These are phyloP conservation scores for Rhizoclosmatium sp. DNA, from an alignment of 192 early-diverging fungal species.

Conservation along the genomic window DNA sequence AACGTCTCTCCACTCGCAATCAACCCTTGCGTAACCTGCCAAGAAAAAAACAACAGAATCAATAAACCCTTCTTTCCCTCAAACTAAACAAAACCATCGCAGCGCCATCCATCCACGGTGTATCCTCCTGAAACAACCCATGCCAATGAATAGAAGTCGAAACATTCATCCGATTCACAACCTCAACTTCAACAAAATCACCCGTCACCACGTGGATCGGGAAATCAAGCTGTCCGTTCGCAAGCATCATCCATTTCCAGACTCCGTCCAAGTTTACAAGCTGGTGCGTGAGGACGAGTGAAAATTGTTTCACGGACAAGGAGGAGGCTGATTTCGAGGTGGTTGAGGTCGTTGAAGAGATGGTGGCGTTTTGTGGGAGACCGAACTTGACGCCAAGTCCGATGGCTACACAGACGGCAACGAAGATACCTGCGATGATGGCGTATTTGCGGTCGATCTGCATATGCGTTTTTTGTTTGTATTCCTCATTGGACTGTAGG, in stretches of 20 bases:
- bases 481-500: too few relatives aligned
- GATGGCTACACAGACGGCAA: too few relatives aligned
- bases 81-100: constrained; percentile 21
- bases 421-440: too few relatives aligned
- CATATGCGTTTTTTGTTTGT: too few relatives aligned
- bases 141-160: constrained; percentile 60
- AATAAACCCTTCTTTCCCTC: background rate
- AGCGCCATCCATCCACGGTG: constrained; percentile 76
- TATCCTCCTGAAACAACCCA: constrained; percentile 78
- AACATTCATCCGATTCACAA: constrained; percentile 39
- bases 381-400: too few relatives aligned
- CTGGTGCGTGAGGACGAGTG: background rate
- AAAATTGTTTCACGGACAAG: background rate
- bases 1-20: constrained; percentile 20
- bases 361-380: too few relatives aligned
- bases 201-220: constrained; percentile 20
- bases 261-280: background rate
- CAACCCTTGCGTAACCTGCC: constrained; percentile 1
- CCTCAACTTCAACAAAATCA: constrained; percentile 19
- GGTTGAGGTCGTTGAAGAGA: too few relatives aligned
- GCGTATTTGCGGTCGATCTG: too few relatives aligned
- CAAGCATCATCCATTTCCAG: constrained; percentile 23
- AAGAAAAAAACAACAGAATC: background rate
- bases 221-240: constrained; percentile 21
- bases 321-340: too few relatives aligned